Conservation (phyloP, 1,139 yeast genomes). For the Ashbya aceris region DNA sequence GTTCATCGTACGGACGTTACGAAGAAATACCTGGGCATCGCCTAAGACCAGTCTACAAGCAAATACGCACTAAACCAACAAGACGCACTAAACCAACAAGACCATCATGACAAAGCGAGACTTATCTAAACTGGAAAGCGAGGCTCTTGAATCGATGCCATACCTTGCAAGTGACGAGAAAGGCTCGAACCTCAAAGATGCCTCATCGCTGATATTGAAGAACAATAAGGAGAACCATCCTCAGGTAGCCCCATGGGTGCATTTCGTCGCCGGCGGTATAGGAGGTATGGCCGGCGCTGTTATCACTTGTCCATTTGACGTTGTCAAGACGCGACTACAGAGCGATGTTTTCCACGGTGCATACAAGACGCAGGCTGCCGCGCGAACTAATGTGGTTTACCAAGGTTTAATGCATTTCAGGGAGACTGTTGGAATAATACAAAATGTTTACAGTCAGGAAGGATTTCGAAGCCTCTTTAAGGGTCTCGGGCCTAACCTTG, state of each 20-base stretch:
- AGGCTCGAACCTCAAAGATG: conserved; percentile 28
- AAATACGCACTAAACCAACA: too few species aligned
- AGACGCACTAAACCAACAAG: too few species aligned
- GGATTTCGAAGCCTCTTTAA: conserved; percentile 82
- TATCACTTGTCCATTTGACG: conserved; percentile 90
- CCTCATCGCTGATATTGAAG: conserved; percentile 12
- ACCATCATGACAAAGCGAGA: conserved; percentile 27
- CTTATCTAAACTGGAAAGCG: conserved; percentile 33
- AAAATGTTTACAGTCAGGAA: conserved; percentile 60
- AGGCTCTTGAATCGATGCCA: conserved; percentile 48
- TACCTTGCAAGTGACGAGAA: conserved; percentile 66
- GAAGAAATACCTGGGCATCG: too few species aligned
- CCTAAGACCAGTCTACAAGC: too few species aligned
- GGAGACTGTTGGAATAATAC: conserved; percentile 71
- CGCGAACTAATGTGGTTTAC: conserved; percentile 22
- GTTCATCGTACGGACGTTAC: too few species aligned
- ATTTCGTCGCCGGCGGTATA: conserved; percentile 96
- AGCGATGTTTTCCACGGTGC: conserved; percentile 50
- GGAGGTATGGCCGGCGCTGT: conserved; percentile 99
- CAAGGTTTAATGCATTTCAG: conserved; percentile 60
- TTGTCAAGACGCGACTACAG: conserved; percentile 90
- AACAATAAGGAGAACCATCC: conserved; percentile 14
- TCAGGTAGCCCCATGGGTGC: conserved; percentile 76
- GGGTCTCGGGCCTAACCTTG: conserved; percentile 92
- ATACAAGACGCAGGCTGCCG: conserved; percentile 20